phyloP scores from a whole-genome alignment of 2,329 filamentous ascomycete species.

The Ceratocystis eucalypticola region DNA sequence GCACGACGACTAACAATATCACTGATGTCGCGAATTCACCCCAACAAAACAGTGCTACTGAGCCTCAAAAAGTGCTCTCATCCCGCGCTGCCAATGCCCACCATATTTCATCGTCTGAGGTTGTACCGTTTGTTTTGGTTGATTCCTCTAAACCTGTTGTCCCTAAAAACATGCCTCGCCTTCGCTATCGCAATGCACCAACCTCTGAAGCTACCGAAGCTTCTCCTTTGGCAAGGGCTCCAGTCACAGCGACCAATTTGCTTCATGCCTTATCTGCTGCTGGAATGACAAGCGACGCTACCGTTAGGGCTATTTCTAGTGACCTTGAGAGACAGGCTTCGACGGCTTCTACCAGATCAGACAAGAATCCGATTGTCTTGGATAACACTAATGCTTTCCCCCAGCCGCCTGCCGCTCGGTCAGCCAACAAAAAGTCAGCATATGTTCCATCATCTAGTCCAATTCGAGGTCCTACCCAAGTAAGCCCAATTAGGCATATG shows the following conservation, averaged over 20 bases:
- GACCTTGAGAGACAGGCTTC: constrained; percentile 8
- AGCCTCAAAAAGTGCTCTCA: neutral
- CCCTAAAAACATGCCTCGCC: constrained; percentile 17
- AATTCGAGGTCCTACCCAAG: neutral
- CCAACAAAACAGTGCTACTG: neutral
- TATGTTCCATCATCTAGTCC: neutral
- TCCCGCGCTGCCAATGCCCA: constrained; percentile 35
- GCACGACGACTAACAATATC: neutral
- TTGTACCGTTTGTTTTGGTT: constrained; percentile 12
- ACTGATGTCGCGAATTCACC: neutral
- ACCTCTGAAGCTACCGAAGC: neutral
- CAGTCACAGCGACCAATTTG: neutral
- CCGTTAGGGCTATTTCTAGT: neutral
- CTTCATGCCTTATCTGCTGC: neutral
- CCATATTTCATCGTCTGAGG: constrained; percentile 29
- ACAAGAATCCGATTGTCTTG: constrained; percentile 12
- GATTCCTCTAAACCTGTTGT: constrained; percentile 13
- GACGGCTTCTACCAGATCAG: constrained; percentile 1
- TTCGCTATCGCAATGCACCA: constrained; percentile 13
- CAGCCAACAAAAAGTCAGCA: neutral
- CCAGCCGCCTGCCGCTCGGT: constrained; percentile 5
- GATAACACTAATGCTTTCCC: constrained; percentile 13
- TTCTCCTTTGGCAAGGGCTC: neutral
- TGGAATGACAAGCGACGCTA: neutral
- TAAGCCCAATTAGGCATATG: neutral